Percentiles rank a stretch among this genome's conserved stretches.
Evolutionary conservation across 2,329 filamentous ascomycete species (phyloP).

Genomic region (Xylaria sp.): DNA sequence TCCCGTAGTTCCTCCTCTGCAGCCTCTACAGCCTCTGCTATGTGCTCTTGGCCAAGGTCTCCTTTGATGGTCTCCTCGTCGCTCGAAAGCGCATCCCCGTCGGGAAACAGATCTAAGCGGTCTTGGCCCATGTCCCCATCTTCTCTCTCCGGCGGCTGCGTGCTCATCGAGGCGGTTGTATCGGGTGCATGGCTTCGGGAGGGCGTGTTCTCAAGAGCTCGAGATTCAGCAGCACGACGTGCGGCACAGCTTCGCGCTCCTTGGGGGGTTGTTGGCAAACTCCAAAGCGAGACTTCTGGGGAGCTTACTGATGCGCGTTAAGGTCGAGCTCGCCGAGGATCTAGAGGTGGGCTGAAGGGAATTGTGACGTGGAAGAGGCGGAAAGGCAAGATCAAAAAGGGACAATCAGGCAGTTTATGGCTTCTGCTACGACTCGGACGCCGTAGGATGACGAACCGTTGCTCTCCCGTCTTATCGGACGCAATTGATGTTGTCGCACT

Average conservation of each 20-base stretch:
- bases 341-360: background rate
- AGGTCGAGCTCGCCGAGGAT: slow-evolving; percentile 15
- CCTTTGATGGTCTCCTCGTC: slow-evolving; percentile 58
- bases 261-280: slow-evolving; percentile 9
- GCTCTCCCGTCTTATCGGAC: slow-evolving; percentile 23
- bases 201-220: slow-evolving; percentile 13
- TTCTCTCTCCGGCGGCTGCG: slow-evolving; percentile 49
- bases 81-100: slow-evolving; percentile 54
- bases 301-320: slow-evolving; percentile 19
- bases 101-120: slow-evolving; percentile 57
- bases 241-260: slow-evolving; percentile 21
- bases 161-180: slow-evolving; percentile 47
- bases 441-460: background rate
- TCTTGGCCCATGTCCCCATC: slow-evolving; percentile 59
- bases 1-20: slow-evolving; percentile 52
- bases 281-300: background rate
- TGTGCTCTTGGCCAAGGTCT: slow-evolving; percentile 51
- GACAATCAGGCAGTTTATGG: background rate
- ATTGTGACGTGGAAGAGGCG: no score
- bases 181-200: slow-evolving; percentile 46
- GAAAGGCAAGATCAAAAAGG: background rate
- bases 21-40: slow-evolving; percentile 51
- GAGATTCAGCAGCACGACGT: background rate
- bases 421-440: background rate
- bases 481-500: slow-evolving; percentile 30